Evolutionary conservation across 108 stramenopile species (phyloP), one percentile per base, ranked within the genome.

Genomic region (Cafeteria roenbergensis): DNA sequence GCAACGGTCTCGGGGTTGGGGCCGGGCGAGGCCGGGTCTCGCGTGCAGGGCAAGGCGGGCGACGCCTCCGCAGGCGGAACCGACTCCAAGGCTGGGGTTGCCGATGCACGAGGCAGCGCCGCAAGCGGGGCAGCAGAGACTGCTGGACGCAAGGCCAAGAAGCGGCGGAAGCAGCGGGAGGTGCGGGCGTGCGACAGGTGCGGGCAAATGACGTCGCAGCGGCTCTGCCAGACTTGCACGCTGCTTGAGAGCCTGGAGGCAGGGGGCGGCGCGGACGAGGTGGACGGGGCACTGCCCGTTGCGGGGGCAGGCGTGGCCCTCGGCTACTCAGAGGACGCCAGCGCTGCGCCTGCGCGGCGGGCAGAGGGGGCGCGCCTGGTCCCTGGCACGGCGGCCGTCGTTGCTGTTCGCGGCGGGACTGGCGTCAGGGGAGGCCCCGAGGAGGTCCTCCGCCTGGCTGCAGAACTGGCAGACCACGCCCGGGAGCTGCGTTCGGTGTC

Each of bases 191-290:
- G 59, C n/a, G 59, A 26, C 22, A 61, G n/a, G 24, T 61, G 59
- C n/a, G 59, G 59, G 21, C 30, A 61, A 8, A 61, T 61, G 37
- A 24, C 59, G 17, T 32, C 29, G 20, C 59, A 32, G 59, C 59
- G 22, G 21, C 22, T 61, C 17, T 61, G 59, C 37, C 34, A 61
- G 59, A 27, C 59, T 6, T 61, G 59, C n/a, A 27, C 3, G 59
- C 59, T 61, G 20, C 8, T 61, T 8, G 17, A 27, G 24, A 27
- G 59, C 2, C 59, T 61, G 59, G 24, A 61, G 9, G 37, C 34
- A 26, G 59, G 59, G 42, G 42, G 17, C 42, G 42, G 12, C 12
- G 42, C 17, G 42, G 42, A 6, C 6, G 42, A 6, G 12, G 17
- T 6, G 42, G 42, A 6, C 42, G 17, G 42, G 42, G 42, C 42